Conservation (phyloP, 2,329 filamentous ascomycete species). For the Ceratocystis cubensis region DNA sequence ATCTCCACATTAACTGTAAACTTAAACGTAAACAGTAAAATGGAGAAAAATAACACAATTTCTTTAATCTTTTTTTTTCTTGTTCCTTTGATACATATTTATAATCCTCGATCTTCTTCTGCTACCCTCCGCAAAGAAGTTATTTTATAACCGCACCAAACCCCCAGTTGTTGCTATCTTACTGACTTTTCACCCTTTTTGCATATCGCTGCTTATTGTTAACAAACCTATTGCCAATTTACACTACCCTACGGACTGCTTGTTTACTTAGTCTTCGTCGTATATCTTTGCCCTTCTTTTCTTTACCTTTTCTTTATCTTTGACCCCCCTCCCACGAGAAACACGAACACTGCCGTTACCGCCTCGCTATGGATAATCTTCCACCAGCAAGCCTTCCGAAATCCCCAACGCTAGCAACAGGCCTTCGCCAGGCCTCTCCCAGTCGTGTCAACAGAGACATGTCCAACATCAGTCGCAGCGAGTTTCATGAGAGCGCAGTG, state of each 20-base stretch:
- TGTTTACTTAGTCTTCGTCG: not conserved
- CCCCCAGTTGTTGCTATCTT: too few relatives aligned
- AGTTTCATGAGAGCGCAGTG: conserved; percentile 46
- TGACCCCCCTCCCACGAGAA: not conserved
- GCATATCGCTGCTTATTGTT: too few relatives aligned
- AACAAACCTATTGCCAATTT: too few relatives aligned
- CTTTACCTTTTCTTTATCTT: not conserved
- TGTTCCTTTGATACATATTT: not conserved
- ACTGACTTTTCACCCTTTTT: too few relatives aligned
- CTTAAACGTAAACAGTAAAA: not conserved
- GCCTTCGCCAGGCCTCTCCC: conserved; percentile 47
- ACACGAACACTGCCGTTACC: not conserved
- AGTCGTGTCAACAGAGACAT: conserved; percentile 46
- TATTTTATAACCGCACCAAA: not conserved
- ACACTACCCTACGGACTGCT: not conserved
- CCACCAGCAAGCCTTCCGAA: not conserved
- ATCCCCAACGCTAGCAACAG: not conserved
- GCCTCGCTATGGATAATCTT: not conserved
- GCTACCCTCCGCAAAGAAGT: not conserved
- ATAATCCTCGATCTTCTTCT: not conserved
- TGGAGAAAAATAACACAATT: not conserved
- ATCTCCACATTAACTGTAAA: not conserved
- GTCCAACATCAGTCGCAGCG: conserved; percentile 30
- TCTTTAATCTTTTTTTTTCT: not conserved
- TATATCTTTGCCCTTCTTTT: not conserved